Evolutionary conservation across 2,329 filamentous ascomycete genomes (phyloP), one percentile per base, ranked within the genome.

Genomic region (Xylariaceae sp.): DNA sequence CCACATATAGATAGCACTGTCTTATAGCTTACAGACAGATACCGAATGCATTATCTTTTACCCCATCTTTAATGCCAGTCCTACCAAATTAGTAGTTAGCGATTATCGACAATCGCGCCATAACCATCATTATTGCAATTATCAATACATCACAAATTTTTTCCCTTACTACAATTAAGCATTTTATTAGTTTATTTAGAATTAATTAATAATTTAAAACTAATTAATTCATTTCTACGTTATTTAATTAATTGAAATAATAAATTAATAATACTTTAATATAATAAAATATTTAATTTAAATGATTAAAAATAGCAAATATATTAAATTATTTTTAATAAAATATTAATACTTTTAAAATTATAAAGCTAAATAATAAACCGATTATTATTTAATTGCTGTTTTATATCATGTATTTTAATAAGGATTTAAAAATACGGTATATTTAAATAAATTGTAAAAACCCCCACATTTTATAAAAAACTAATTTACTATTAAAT

Each of bases 371-470:
- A 44, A 31, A 12, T 32, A 32, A 6, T 44, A 32, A 11, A 44
- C 22, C 42, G 14, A 33, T 35, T 10, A 35, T 35, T 35, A 10
- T 10, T 35, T 44, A 10, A 17, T 30, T 10, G 17, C 31, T 33
- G 17, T 44, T 32, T 44, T 31, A 44, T 30, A 44, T 11, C 33
- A 44, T 44, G 33, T 44, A 44, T 31, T 31, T 30, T 17, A 42
- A 22, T 19, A 19, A 17, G 19, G 31, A 31, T 10, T 11, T 17
- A 17, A 39, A 11, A n/a, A n/a, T n/a, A n/a, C n/a, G n/a, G n/a
- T n/a, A n/a, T n/a, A n/a, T n/a, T n/a, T n/a, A n/a, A n/a, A n/a
- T n/a, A n/a, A n/a, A n/a, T n/a, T n/a, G n/a, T n/a, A n/a, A n/a
- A n/a, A n/a, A n/a, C n/a, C n/a, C n/a, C n/a, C n/a, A n/a, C 17